Evolutionary conservation across 176 grass and related monocot species (phyloP), one percentile per base, ranked within the genome.

Genomic region (Phoenix dactylifera): DNA sequence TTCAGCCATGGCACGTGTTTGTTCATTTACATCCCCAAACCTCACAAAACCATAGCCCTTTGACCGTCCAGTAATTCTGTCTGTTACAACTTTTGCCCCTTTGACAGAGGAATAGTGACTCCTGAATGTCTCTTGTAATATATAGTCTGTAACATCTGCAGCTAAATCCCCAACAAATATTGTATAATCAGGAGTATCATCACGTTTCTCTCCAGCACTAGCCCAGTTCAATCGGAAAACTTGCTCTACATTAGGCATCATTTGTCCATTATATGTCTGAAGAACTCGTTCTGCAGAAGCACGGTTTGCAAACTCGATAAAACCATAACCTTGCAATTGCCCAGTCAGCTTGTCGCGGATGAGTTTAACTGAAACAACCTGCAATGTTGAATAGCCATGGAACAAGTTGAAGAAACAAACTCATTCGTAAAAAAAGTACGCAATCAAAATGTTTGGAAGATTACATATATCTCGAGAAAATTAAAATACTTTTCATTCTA

Each of bases 41-140:
- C 84, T 92, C 14, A 98, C 84, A 86, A 98, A 98, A 2, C 93
- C 93, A 73, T 98, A 98, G 54, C 93, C 93, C 70, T 98, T 98
- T 10, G 93, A 83, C 19, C 84, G 84, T 61, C 86, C 86, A 57
- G 93, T 98, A 51, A 92, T 54, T 70, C 88, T 92, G 55, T 98
- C 93, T 30, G 84, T 98, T 4, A 98, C 93, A 80, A 98, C 85
- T 67, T 98, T 98, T 17, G 93, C 93, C 26, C 93, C 93, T 74
- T 83, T 98, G 4, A 98, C 84, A 1, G 93, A 92, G 12, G 93
- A 62, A 67, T 98, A 98, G 60, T 81, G 84, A 58, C 69, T 71
- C 62, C 79, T 92, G 22, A 98, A 98, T 72, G 79, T 87, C 66
- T 98, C 93, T 82, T 92, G 88, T 29, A 98, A 49, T 72, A 92